Evolutionary conservation across 2,329 filamentous ascomycete species (phyloP).

Genomic region (Graphilbum sp.): DNA sequence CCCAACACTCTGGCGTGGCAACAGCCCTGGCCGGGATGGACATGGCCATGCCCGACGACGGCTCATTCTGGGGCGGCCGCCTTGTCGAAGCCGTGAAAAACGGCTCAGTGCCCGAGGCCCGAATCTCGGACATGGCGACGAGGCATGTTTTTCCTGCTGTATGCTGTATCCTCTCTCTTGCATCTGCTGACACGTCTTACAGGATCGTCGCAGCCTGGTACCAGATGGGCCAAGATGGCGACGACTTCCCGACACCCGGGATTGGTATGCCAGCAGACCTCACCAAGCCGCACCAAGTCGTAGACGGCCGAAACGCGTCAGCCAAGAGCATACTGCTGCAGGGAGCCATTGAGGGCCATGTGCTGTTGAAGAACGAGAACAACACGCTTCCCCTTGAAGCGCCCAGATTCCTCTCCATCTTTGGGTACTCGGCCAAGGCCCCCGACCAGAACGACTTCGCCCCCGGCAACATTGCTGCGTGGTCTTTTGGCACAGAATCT

Average conservation of each 20-base stretch:
- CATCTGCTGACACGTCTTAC: no score
- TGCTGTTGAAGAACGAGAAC: slow-evolving; percentile 45
- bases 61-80: slow-evolving; percentile 30
- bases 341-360: slow-evolving; percentile 46
- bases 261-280: slow-evolving; percentile 34
- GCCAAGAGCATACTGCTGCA: slow-evolving; percentile 26
- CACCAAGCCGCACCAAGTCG: slow-evolving; percentile 29
- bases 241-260: slow-evolving; percentile 27
- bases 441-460: slow-evolving; percentile 25
- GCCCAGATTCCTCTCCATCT: slow-evolving; percentile 37
- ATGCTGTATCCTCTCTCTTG: no score
- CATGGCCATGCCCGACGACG: slow-evolving; percentile 47
- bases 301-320: slow-evolving; percentile 37
- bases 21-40: slow-evolving; percentile 51
- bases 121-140: slow-evolving; percentile 23
- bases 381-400: slow-evolving; percentile 35
- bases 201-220: slow-evolving; percentile 38
- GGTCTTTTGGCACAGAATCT: slow-evolving; percentile 24
- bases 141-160: slow-evolving; percentile 7
- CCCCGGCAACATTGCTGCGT: slow-evolving; percentile 17
- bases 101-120: slow-evolving; percentile 35
- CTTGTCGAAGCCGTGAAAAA: slow-evolving; percentile 42
- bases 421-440: slow-evolving; percentile 40
- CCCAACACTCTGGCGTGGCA: slow-evolving; percentile 47
- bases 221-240: slow-evolving; percentile 35